Conservation (phyloP, 2,329 filamentous ascomycete genomes). For the Colletotrichum acutatum region DNA sequence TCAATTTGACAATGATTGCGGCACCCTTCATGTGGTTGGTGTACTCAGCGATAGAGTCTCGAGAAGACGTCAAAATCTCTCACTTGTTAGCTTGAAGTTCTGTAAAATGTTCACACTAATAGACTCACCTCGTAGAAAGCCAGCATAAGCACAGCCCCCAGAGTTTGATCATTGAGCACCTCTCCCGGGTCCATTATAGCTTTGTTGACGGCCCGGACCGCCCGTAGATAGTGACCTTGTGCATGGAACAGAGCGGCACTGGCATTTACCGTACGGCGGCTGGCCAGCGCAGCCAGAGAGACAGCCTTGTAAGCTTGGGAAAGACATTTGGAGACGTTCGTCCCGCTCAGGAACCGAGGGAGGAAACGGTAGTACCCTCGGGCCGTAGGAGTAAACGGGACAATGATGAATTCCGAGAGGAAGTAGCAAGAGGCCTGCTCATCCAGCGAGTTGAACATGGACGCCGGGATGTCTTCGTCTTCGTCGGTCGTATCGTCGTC, state of each 20-base stretch:
- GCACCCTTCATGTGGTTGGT: constrained; percentile 39
- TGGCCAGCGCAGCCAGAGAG: constrained; percentile 32
- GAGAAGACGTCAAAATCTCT: constrained; percentile 35
- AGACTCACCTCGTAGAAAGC: constrained; percentile 34
- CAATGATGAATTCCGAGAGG: constrained; percentile 35
- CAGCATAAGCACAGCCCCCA: constrained; percentile 34
- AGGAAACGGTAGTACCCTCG: constrained; percentile 36
- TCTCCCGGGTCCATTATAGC: constrained; percentile 34
- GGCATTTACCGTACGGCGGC: constrained; percentile 15
- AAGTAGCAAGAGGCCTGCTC: constrained; percentile 37
- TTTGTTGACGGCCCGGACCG: constrained; percentile 34
- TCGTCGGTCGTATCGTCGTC: constrained; percentile 23
- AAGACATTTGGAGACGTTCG: constrained; percentile 34
- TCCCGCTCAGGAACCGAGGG: constrained; percentile 29
- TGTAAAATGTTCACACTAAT: not conserved
- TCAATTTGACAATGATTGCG: constrained; percentile 38
- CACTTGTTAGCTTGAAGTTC: not conserved
- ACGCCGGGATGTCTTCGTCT: constrained; percentile 25
- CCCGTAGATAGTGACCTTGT: constrained; percentile 35
- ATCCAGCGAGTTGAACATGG: constrained; percentile 30
- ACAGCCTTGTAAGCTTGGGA: constrained; percentile 34
- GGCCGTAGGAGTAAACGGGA: constrained; percentile 13
- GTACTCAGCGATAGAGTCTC: constrained; percentile 36
- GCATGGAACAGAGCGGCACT: constrained; percentile 23
- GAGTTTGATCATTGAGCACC: constrained; percentile 34